These are phyloP conservation scores for Verticillium nonalfalfae DNA, from an alignment of 2,329 filamentous ascomycete genomes.

Conservation along the genomic window DNA sequence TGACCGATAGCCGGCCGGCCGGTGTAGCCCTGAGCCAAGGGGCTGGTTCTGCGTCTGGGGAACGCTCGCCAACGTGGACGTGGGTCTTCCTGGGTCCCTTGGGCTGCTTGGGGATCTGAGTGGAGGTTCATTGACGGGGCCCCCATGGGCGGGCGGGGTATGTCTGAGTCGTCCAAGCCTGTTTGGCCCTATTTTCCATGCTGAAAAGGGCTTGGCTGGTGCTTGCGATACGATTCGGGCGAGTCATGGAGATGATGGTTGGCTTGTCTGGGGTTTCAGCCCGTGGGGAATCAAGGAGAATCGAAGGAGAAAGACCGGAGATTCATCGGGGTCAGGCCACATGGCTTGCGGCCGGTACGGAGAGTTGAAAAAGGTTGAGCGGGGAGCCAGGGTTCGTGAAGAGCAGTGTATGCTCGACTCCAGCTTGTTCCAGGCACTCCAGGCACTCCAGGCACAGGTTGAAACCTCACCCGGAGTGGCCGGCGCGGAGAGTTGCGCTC, in stretches of 20 bases:
- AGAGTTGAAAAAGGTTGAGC: background rate
- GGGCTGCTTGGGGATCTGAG: background rate
- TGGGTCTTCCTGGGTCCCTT: background rate
- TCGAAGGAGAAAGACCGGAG: background rate
- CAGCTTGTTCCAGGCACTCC: background rate
- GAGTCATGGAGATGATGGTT: background rate
- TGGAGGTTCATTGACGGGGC: background rate
- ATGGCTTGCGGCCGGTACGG: background rate
- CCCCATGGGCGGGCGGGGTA: background rate
- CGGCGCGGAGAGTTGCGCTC: background rate
- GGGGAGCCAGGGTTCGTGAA: background rate
- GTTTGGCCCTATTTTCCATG: background rate
- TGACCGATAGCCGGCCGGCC: background rate
- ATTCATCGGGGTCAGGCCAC: background rate
- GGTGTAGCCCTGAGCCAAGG: background rate
- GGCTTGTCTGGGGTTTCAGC: background rate
- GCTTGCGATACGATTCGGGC: background rate
- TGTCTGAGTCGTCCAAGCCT: background rate
- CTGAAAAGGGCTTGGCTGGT: background rate
- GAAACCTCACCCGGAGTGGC: constrained; percentile 9
- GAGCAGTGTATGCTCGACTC: constrained; percentile 5
- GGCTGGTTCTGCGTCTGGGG: background rate
- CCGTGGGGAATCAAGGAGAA: background rate
- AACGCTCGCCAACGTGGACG: background rate
- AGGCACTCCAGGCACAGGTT: constrained; percentile 42